Percentiles rank a stretch among this genome's conserved stretches.
phyloP scores from a whole-genome alignment of 352 stramenopile species.

The Phytophthora pluvialis region DNA sequence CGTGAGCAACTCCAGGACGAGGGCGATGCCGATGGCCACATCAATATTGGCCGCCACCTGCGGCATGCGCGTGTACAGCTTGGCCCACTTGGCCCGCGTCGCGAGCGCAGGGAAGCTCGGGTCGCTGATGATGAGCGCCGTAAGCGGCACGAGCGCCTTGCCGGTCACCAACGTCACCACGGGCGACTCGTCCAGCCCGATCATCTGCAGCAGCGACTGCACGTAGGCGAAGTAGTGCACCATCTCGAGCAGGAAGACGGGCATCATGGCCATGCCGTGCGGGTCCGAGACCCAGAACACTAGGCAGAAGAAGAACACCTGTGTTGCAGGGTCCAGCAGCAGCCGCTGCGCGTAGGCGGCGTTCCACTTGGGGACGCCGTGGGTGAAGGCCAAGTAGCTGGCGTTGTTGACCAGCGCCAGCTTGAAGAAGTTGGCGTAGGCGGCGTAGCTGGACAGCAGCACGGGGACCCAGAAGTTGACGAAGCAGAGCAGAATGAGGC shows the following conservation, averaged over 20 bases:
- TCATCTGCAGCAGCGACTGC: constrained; percentile 59
- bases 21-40: constrained; percentile 78
- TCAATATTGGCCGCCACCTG: constrained; percentile 82
- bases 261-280: constrained; percentile 79
- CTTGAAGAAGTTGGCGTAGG: constrained; percentile 84
- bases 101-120: constrained; percentile 60
- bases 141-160: constrained; percentile 64
- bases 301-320: constrained; percentile 87
- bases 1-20: constrained; percentile 86
- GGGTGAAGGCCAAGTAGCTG: constrained; percentile 84
- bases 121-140: constrained; percentile 67
- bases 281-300: constrained; percentile 85
- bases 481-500: constrained; percentile 72
- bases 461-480: constrained; percentile 76
- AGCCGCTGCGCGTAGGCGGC: constrained; percentile 82
- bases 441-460: constrained; percentile 44
- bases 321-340: constrained; percentile 80
- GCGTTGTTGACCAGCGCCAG: constrained; percentile 78
- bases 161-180: constrained; percentile 54
- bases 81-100: constrained; percentile 76
- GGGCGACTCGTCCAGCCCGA: constrained; percentile 48
- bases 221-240: constrained; percentile 80
- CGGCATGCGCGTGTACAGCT: constrained; percentile 82
- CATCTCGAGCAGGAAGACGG: constrained; percentile 81
- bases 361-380: constrained; percentile 75